Conservation (phyloP, 2,329 filamentous ascomycete species). For the Claviceps sorghi region DNA sequence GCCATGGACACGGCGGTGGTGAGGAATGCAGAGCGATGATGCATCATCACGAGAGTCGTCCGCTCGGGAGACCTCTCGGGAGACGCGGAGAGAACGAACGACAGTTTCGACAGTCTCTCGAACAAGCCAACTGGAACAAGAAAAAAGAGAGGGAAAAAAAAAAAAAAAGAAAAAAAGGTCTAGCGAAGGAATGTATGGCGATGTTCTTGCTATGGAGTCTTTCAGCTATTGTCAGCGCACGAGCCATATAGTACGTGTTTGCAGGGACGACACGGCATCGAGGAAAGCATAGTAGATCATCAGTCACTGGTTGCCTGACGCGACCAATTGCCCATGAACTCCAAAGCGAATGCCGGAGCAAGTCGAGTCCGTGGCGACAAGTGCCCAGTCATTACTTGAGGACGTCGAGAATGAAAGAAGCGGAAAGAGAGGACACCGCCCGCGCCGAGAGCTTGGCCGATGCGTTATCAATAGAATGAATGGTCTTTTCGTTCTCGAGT, state of each 20-base stretch:
- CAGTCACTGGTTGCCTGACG: neutral
- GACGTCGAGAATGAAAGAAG: neutral
- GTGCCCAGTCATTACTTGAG: neutral
- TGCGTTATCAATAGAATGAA: no score
- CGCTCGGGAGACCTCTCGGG: neutral
- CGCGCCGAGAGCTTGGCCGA: no score
- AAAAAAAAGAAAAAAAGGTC: neutral
- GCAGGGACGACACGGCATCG: neutral
- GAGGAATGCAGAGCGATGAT: neutral
- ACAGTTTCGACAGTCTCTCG: neutral
- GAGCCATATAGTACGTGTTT: neutral
- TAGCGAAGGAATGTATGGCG: neutral
- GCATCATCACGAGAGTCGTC: neutral
- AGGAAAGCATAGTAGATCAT: neutral
- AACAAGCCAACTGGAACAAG: neutral
- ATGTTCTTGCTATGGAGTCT: neutral
- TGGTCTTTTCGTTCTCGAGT: no score
- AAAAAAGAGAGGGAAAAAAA: no score
- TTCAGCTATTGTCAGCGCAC: neutral
- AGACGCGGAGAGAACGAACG: neutral
- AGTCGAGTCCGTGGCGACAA: neutral
- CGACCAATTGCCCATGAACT: neutral
- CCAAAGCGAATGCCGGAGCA: neutral
- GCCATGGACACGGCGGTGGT: neutral
- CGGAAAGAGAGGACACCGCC: neutral